A percentile compares a stretch with the other conserved stretches of the same genome.
Evolutionary conservation across 192 early-diverging fungal genomes (phyloP).

Genomic region (Entomortierella parvispora): DNA sequence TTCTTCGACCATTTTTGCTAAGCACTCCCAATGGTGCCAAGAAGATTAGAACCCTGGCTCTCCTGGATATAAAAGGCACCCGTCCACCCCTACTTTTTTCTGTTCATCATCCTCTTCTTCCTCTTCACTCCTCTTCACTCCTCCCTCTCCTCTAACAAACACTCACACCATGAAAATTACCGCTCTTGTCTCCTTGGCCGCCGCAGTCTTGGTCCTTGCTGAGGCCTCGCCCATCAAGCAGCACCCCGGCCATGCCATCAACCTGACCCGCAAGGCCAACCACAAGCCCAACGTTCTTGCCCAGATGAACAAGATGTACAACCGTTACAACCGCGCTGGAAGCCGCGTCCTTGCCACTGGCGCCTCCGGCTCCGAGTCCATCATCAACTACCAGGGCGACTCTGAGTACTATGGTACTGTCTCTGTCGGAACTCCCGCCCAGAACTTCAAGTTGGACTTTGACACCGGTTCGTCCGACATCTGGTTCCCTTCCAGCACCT

Average conservation of each 20-base stretch:
- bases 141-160: neutral
- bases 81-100: neutral
- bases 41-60: too few relatives aligned
- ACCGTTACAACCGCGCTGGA: constrained; percentile 4
- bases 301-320: constrained; percentile 20
- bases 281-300: constrained; percentile 13
- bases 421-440: constrained; percentile 41
- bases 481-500: constrained; percentile 64
- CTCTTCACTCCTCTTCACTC: neutral
- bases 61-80: neutral
- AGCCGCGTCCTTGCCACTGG: neutral
- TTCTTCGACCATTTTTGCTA: too few relatives aligned
- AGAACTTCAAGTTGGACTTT: constrained; percentile 38
- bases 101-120: neutral
- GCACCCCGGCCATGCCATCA: constrained; percentile 4
- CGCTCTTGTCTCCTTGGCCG: constrained; percentile 25
- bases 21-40: too few relatives aligned
- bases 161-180: constrained; percentile 21
- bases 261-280: constrained; percentile 15
- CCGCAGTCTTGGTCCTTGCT: constrained; percentile 14
- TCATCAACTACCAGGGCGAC: constrained; percentile 53
- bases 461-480: constrained; percentile 63
- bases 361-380: constrained; percentile 11
- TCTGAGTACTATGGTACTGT: constrained; percentile 49
- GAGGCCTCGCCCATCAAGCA: constrained; percentile 17